Base-by-base conservation (phyloP, 2,329 filamentous ascomycete genomes). In the Alternaria sp. region DNA sequence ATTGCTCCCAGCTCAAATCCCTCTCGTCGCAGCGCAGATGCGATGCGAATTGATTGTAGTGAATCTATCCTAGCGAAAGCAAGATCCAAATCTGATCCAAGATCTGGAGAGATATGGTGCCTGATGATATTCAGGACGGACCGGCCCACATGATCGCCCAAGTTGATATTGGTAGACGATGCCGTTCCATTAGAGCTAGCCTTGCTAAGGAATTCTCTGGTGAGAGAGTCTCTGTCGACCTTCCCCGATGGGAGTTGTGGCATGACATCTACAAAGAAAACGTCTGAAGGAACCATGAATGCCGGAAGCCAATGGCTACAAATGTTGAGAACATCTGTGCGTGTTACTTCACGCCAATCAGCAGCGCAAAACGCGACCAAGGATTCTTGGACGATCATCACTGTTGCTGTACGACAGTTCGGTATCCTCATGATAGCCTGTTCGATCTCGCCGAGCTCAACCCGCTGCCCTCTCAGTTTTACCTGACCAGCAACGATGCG, bases 201-300 rank as follows among this genome's bases (percentile, higher is more conserved):
- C 14, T 52, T 60, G 32, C 76, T 69, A n/a, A 74, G 66, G 67
- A 90, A 91, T 7, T 86, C 80, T 1, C 80, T 73, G 66, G 88
- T 83, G 7, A 97, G 79, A 12, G 76, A 78, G 67, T 88, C 90
- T 52, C 88, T 88, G 70, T 97, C 91, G 14, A 94, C 84, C 72
- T 97, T 97, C 0, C 94, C 94, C 0, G 93, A 96, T 3, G 93
- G 83, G 20, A 97, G 81, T 53, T 89, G 88, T 1, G 93, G 93
- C 57, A 97, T 89, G 8, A 84, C 81, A 0, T 83, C 66, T 63
- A 91, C 79, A 1, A 91, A 71, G 0, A 92, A 76, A 24, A 96
- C 80, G 62, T 96, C 90, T 4, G 86, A 85, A 0, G 94, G 94
- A 1, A 96, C 80, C 94, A 97, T 97, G 73, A 89, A 95, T 4